A percentile compares a stretch with the other conserved stretches of the same genome.
Conservation (phyloP, 2,329 filamentous ascomycete genomes). For the Trichoderma sp. region DNA sequence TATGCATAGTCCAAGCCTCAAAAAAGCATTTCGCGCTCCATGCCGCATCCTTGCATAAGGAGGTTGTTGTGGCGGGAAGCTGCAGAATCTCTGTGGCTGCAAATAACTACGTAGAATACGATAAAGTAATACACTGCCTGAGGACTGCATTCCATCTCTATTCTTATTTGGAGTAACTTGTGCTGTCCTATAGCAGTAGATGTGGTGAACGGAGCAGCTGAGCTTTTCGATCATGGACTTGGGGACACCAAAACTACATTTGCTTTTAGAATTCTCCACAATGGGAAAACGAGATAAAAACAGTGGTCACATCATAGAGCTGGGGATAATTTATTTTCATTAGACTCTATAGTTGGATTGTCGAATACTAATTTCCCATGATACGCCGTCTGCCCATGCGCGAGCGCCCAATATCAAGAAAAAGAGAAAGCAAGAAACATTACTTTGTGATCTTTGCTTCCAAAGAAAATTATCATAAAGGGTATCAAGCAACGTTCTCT, state of each 20-base stretch:
- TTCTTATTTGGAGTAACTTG: background rate
- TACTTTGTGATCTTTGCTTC: background rate
- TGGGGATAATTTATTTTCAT: background rate
- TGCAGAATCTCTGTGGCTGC: background rate
- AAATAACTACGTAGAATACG: background rate
- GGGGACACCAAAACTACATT: background rate
- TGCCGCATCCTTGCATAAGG: background rate
- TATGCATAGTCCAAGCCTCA: background rate
- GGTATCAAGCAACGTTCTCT: conserved; percentile 19
- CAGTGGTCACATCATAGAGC: background rate
- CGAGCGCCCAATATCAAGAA: too few relatives aligned
- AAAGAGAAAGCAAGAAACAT: background rate
- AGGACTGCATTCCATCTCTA: background rate
- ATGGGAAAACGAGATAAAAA: background rate
- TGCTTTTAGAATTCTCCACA: background rate
- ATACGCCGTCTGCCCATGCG: background rate
- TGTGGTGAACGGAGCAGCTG: background rate
- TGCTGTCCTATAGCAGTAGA: too few relatives aligned
- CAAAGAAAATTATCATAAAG: conserved; percentile 1
- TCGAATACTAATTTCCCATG: background rate
- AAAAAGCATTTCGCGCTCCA: background rate
- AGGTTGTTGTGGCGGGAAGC: too few relatives aligned
- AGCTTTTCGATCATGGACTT: background rate
- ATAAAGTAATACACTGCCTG: background rate
- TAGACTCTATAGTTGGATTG: background rate